These are phyloP conservation scores for Drosera capensis DNA, from an alignment of 148 eudicot genomes.

Conservation along the genomic window DNA sequence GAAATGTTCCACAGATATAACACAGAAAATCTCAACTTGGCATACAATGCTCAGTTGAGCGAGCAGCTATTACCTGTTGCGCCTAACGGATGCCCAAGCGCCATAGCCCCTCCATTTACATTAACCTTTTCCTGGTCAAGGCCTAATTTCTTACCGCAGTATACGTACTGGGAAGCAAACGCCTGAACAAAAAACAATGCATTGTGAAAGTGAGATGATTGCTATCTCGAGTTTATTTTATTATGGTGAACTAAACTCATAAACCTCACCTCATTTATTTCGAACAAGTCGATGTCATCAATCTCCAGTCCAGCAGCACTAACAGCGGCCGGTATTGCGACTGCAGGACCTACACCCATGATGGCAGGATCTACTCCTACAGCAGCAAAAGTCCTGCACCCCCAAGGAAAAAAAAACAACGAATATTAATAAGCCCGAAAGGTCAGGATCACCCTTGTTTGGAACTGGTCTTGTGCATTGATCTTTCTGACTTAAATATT, in stretches of 20 bases:
- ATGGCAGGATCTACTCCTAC: constrained; percentile 85
- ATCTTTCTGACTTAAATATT: too few species aligned
- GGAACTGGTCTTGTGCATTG: too few species aligned
- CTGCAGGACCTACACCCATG: constrained; percentile 91
- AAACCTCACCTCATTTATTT: constrained; percentile 61
- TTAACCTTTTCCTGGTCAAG: constrained; percentile 65
- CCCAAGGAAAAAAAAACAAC: too few species aligned
- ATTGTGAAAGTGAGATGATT: neutral
- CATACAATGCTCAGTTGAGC: neutral
- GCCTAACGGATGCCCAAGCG: constrained; percentile 92
- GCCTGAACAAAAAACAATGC: constrained; percentile 34
- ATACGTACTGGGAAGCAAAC: constrained; percentile 83
- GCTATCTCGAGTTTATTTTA: neutral
- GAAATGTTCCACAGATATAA: neutral
- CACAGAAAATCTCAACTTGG: neutral
- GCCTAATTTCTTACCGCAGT: constrained; percentile 52
- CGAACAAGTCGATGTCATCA: constrained; percentile 52
- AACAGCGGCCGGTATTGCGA: constrained; percentile 88
- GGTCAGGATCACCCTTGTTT: too few species aligned
- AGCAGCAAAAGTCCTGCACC: constrained; percentile 75
- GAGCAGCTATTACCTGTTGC: constrained; percentile 30
- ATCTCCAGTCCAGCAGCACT: constrained; percentile 72
- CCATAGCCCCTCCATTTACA: constrained; percentile 91
- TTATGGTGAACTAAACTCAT: neutral
- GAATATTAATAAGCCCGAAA: too few species aligned